phyloP scores from a whole-genome alignment of 768 basidiomycete genomes.

The Lentinula edodes region DNA sequence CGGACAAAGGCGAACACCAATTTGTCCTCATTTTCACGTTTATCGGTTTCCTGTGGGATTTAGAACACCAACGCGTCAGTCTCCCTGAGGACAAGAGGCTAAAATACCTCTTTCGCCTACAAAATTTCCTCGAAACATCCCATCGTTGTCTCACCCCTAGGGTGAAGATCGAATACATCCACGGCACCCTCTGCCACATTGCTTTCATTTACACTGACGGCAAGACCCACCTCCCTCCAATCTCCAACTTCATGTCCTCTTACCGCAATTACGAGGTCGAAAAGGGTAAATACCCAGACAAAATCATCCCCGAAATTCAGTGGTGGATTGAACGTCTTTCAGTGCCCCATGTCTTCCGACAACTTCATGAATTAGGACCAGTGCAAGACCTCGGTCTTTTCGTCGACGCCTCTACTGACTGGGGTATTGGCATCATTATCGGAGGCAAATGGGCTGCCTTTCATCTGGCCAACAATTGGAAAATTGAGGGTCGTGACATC shows the following conservation, averaged over 20 bases:
- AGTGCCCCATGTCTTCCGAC: constrained; percentile 3
- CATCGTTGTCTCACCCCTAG: background rate
- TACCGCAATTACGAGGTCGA: constrained; percentile 13
- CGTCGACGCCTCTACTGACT: constrained; percentile 24
- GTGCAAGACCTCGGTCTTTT: constrained; percentile 18
- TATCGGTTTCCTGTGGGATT: constrained; percentile 23
- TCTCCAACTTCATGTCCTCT: constrained; percentile 19
- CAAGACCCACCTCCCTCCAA: constrained; percentile 17
- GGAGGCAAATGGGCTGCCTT: constrained; percentile 12
- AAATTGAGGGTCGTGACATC: constrained; percentile 7
- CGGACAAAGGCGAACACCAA: constrained; percentile 2
- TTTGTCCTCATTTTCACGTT: constrained; percentile 10
- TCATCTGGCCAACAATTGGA: constrained; percentile 12
- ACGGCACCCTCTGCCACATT: constrained; percentile 27
- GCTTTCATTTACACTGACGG: constrained; percentile 24
- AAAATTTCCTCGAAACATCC: constrained; percentile 10
- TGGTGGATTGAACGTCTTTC: constrained; percentile 24
- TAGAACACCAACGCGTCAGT: constrained; percentile 15
- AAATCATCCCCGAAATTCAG: constrained; percentile 18
- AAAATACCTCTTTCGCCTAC: constrained; percentile 16
- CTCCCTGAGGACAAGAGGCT: constrained; percentile 20
- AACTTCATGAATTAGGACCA: constrained; percentile 8
- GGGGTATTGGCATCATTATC: constrained; percentile 16
- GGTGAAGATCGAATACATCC: constrained; percentile 14
- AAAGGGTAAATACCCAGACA: constrained; percentile 12